Conservation (phyloP, 305 asterid genomes). For the Fraxinus floribunda region DNA sequence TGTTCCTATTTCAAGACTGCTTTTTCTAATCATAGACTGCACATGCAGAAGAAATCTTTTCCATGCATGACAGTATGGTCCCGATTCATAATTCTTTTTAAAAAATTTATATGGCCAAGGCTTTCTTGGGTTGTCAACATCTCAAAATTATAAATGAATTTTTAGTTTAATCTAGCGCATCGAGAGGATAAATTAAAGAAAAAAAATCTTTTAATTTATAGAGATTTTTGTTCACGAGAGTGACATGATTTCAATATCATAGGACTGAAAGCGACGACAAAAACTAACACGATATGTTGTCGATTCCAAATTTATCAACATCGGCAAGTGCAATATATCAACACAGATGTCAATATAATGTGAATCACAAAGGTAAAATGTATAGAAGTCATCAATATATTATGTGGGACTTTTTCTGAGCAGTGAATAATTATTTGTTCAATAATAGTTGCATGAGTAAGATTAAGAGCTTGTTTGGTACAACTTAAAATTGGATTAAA, state of each 20-base stretch:
- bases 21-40: constrained; percentile 13
- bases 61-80: not conserved
- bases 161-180: not conserved
- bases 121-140: not conserved
- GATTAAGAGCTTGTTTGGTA: not conserved
- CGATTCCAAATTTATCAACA: not conserved
- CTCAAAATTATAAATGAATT: not conserved
- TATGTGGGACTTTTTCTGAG: not conserved
- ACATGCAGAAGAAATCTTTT: not conserved
- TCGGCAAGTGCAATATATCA: not conserved
- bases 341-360: not conserved
- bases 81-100: not conserved
- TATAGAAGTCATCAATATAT: not conserved
- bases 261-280: not conserved
- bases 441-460: not conserved
- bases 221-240: not conserved
- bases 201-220: not conserved
- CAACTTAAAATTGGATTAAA: too few species aligned
- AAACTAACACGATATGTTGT: not conserved
- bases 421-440: not conserved
- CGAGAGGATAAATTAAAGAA: not conserved
- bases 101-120: not conserved
- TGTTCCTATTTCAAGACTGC: constrained; percentile 3
- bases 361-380: not conserved
- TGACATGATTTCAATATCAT: not conserved